Base-by-base conservation (phyloP, 148 eudicot genomes). In the Spergularia marina region DNA sequence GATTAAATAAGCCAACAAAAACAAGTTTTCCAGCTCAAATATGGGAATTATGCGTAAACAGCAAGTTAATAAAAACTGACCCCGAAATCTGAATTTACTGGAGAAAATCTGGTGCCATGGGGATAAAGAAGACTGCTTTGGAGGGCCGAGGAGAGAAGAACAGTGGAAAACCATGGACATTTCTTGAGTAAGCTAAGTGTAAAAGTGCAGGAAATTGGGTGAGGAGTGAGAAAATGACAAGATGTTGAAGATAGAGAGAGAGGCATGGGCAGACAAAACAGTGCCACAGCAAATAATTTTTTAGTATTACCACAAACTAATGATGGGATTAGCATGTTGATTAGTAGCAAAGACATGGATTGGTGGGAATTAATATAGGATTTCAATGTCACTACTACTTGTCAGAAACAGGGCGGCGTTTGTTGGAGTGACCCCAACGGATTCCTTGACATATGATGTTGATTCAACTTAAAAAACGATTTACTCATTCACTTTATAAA, bases 121-220 rank as follows among this genome's bases (percentile, higher is more conserved):
- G 8, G 72, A 64, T 39, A 58, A 47, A 34, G 68, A 47, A 66
- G 77, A 13, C 17, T 64, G 55, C 56, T 78, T 79, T 44, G 79
- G 77, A 20, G 77, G 81, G 67, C 79, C 60, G 51, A 84, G 65
- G 4, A 78, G 58, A 34, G 79, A 73, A 67, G 75, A 84, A 67
- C 85, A 78, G n/a, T 65, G 81, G 58, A 72, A 60, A 47, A 70
- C 68, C 85, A 78, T 81, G 30, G 82, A 62, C 85, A 79, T 81
- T 16, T 21, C 3, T 44, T 23, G 47, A 2, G 30, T 16, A 70
- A 53, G 73, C 44, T 68, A 51, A 51, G 16, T 75, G 39, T 0
- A 12, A 71, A 57, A 44, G 1, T 63, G n/a, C n/a, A 52, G 61
- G 39, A 52, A 54, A 54, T 11, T n/a, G 18, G 39, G 25, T 2